Percentiles rank a stretch among this genome's conserved stretches.
phyloP scores from a whole-genome alignment of 2,329 filamentous ascomycete species.

The Colletotrichum sp. region DNA sequence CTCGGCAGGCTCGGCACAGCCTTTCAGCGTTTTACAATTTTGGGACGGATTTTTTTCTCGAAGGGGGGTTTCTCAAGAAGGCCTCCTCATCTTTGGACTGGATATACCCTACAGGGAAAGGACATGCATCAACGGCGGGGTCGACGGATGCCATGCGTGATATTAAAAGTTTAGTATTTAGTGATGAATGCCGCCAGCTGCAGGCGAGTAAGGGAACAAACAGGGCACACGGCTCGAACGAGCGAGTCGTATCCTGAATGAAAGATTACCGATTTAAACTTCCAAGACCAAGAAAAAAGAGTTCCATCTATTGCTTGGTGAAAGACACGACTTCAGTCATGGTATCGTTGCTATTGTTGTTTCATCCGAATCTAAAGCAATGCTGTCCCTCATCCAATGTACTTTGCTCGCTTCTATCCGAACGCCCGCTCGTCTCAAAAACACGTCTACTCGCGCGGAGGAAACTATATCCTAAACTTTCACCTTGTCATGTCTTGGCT shows the following conservation, averaged over 20 bases:
- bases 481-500: not conserved
- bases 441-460: not conserved
- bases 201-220: not conserved
- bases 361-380: slow-evolving; percentile 1
- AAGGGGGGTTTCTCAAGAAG: not conserved
- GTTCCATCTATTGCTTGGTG: not conserved
- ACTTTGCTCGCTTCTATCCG: not conserved
- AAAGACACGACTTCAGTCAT: not conserved
- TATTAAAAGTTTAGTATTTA: not conserved
- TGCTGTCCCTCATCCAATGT: slow-evolving; percentile 1
- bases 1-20: not conserved
- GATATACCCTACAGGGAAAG: slow-evolving; percentile 16
- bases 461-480: not conserved
- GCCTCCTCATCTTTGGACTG: slow-evolving; percentile 5
- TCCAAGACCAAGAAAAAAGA: not conserved
- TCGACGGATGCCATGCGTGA: not conserved
- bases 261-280: not conserved
- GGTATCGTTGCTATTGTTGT: not conserved
- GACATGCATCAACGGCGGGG: slow-evolving; percentile 11
- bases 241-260: not conserved
- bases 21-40: not conserved
- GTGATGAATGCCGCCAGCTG: not conserved
- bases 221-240: too few relatives aligned
- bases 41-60: not conserved
- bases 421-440: slow-evolving; percentile 17